Base-by-base conservation (phyloP, 2,329 filamentous ascomycete genomes). In the Monilinia fructicola region DNA sequence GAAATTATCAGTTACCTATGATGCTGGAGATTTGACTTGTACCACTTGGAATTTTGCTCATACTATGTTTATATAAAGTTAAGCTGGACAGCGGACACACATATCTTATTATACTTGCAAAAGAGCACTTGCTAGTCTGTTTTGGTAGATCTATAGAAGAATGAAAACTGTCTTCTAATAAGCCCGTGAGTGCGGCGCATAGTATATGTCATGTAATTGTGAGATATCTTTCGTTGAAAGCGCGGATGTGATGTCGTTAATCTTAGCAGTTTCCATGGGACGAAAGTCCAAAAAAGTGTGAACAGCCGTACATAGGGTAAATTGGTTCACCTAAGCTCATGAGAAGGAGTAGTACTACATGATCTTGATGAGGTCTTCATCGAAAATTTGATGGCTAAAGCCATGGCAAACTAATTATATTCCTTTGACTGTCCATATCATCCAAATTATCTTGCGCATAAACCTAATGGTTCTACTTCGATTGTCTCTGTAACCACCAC, bases 141-240 rank as follows among this genome's bases (percentile, higher is more conserved):
- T 59, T 16, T 40, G 14, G 35, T 14, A 26, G 14, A 26, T 28
- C 38, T 26, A 61, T 61, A n/a, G 10, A 14, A 50, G 9, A 61
- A 50, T 61, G 2, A 38, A 38, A 40, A 21, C 16, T 23, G 21
- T 2, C 44, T 61, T 2, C 1, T 5, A 35, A 26, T 40, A 26
- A 21, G 44, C 58, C 58, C 58, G 58, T 61, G n/a, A 61, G 58
- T 61, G 44, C 58, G 58, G 58, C 18, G 58, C 58, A 50, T 38
- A 26, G 9, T 61, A 21, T 38, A 2, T 21, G 21, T 4, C 14
- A 23, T 21, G n/a, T 40, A 16, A 50, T 26, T 0, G n/a, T 61
- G 44, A 50, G 12, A 38, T 61, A 6, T 35, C 16, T 18, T 16
- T 28, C 23, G 4, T 26, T 1, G 2, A 38, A 26, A 14, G 21